These are phyloP conservation scores for Panicum virgatum DNA, from an alignment of 202 grass and related monocot species.

Conservation along the genomic window DNA sequence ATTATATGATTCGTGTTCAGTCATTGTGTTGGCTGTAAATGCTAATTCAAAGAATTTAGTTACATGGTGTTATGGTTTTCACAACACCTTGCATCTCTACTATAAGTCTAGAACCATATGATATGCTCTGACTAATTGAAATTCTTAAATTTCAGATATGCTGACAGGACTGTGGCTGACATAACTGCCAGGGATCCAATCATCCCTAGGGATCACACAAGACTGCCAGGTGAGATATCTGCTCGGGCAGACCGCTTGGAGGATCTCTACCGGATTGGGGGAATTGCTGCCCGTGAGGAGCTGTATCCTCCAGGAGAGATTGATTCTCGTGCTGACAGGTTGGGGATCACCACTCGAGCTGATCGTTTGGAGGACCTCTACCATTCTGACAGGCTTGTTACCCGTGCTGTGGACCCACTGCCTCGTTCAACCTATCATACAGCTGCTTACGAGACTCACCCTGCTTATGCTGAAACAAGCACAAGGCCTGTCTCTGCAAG, in stretches of 20 bases:
- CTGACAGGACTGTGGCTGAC: too few species aligned
- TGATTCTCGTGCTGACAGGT: slow-evolving; percentile 6
- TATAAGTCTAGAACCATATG: slow-evolving; percentile 5
- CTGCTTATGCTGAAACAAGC: slow-evolving; percentile 39
- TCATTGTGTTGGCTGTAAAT: neutral
- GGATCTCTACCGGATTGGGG: slow-evolving; percentile 28
- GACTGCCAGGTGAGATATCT: slow-evolving; percentile 26
- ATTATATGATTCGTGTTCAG: neutral
- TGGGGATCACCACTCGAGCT: slow-evolving; percentile 28
- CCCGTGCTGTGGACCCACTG: slow-evolving; percentile 27
- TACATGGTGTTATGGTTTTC: slow-evolving; percentile 22
- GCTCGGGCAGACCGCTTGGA: slow-evolving; percentile 25
- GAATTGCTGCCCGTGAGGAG: slow-evolving; percentile 29
- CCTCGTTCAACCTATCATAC: slow-evolving; percentile 10
- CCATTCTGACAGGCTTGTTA: slow-evolving; percentile 24
- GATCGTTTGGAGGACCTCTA: slow-evolving; percentile 41
- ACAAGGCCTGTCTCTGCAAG: slow-evolving; percentile 34
- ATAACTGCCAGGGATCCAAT: slow-evolving; percentile 48
- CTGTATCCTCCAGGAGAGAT: slow-evolving; percentile 35
- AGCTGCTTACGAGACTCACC: slow-evolving; percentile 34
- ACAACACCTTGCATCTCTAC: neutral
- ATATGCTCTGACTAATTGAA: slow-evolving; percentile 21
- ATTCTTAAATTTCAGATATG: slow-evolving; percentile 46
- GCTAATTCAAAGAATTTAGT: slow-evolving; percentile 22
- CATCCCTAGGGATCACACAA: slow-evolving; percentile 39